Evolutionary conservation across 495 filamentous ascomycete species (phyloP).

Genomic region (Aspergillus egyptiacus): DNA sequence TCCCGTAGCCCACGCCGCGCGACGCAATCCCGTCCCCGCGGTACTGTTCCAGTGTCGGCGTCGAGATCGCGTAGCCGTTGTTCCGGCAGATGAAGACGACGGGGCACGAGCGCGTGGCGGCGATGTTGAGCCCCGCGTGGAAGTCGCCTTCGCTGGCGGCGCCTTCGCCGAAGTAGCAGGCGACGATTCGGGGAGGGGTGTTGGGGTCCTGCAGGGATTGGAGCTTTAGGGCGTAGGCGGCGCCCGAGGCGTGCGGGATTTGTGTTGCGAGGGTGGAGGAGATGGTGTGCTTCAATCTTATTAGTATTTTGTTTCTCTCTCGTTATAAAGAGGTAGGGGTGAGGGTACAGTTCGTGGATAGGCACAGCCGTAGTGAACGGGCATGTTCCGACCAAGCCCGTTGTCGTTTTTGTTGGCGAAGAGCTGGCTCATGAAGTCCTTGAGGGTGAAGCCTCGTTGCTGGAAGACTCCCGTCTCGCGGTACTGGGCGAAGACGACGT

Average conservation of each 20-base stretch:
- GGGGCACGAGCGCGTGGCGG: slow-evolving; percentile 85
- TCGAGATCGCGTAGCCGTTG: slow-evolving; percentile 95
- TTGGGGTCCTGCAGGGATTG: slow-evolving; percentile 69
- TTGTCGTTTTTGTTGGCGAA: slow-evolving; percentile 82
- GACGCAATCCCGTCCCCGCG: slow-evolving; percentile 95
- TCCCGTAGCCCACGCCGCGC: slow-evolving; percentile 91
- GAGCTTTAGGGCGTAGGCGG: slow-evolving; percentile 90
- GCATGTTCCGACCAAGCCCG: slow-evolving; percentile 91
- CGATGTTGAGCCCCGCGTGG: slow-evolving; percentile 94
- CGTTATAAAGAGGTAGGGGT: neutral
- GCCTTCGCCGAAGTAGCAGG: slow-evolving; percentile 96
- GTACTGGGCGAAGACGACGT: slow-evolving; percentile 93
- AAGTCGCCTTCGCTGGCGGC: slow-evolving; percentile 97
- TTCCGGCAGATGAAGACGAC: slow-evolving; percentile 95
- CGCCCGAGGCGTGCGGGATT: slow-evolving; percentile 88
- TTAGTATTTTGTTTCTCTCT: neutral
- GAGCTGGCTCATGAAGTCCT: slow-evolving; percentile 90
- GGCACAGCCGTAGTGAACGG: slow-evolving; percentile 86
- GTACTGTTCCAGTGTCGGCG: slow-evolving; percentile 93
- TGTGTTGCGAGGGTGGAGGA: slow-evolving; percentile 92
- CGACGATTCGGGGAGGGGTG: slow-evolving; percentile 61
- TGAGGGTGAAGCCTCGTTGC: slow-evolving; percentile 80
- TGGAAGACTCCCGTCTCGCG: slow-evolving; percentile 87
- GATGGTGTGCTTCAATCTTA: slow-evolving; percentile 66
- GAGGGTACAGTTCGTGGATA: slow-evolving; percentile 66